A percentile compares a stretch with the other conserved stretches of the same genome.
phyloP scores from a whole-genome alignment of 2,329 filamentous ascomycete species.

The Sphaerulina vaccinii region DNA sequence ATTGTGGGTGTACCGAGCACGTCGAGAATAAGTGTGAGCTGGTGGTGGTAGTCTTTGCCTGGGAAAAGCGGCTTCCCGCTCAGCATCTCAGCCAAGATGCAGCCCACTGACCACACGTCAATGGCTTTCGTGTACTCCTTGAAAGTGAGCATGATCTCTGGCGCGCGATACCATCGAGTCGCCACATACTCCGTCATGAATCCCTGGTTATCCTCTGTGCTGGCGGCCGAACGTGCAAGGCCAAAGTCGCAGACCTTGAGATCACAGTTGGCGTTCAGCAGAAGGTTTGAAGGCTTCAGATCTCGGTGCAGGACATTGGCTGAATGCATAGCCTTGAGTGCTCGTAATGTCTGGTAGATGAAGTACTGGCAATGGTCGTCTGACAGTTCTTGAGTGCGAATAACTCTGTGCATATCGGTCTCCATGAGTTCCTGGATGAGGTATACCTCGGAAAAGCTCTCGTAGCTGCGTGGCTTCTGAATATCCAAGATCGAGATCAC shows the following conservation, averaged over 20 bases:
- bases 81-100: conserved; percentile 97
- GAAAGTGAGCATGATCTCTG: conserved; percentile 99
- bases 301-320: conserved; percentile 97
- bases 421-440: conserved; percentile 99
- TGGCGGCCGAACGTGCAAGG: conserved; percentile 85
- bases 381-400: conserved; percentile 95
- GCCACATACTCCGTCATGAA: conserved; percentile 99
- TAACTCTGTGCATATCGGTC: conserved; percentile 99
- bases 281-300: conserved; percentile 93
- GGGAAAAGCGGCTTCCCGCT: conserved; percentile 98
- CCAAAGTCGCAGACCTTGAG: conserved; percentile 99
- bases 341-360: conserved; percentile 98
- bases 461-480: conserved; percentile 94
- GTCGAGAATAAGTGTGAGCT: conserved; percentile 93
- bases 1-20: conserved; percentile 97
- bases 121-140: conserved; percentile 99
- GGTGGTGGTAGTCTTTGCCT: conserved; percentile 98
- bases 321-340: conserved; percentile 98
- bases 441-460: conserved; percentile 96
- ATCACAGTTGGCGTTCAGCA: conserved; percentile 98
- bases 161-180: conserved; percentile 97
- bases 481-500: conserved; percentile 99
- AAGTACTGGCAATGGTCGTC: conserved; percentile 99
- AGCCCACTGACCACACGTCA: conserved; percentile 98
- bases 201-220: conserved; percentile 98